These are phyloP conservation scores for Pleurotus tuber-regium DNA, from an alignment of 768 basidiomycete genomes.

Conservation along the genomic window DNA sequence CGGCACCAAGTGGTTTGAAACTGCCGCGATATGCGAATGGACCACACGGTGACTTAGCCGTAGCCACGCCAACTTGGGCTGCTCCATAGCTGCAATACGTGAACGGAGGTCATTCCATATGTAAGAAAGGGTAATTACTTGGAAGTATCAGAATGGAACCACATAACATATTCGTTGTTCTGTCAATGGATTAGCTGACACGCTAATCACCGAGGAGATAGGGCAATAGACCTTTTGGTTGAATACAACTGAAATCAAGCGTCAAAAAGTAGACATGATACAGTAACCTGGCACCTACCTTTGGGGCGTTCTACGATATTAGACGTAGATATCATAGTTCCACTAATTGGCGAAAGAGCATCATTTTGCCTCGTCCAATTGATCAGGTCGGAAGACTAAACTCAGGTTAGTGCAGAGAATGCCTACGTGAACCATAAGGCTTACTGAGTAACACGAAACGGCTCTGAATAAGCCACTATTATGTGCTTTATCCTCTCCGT, in stretches of 20 bases:
- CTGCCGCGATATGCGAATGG: slow-evolving; percentile 56
- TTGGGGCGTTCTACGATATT: slow-evolving; percentile 65
- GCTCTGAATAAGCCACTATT: slow-evolving; percentile 55
- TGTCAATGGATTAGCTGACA: slow-evolving; percentile 17
- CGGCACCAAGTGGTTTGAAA: slow-evolving; percentile 54
- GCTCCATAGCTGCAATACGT: slow-evolving; percentile 48
- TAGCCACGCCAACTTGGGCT: slow-evolving; percentile 63
- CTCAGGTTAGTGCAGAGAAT: background rate
- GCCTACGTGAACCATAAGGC: slow-evolving; percentile 3
- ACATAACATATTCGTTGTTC: slow-evolving; percentile 67
- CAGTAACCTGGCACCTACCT: slow-evolving; percentile 29
- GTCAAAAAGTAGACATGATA: background rate
- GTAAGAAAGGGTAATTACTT: slow-evolving; percentile 33
- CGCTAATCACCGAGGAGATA: background rate
- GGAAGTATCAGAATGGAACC: slow-evolving; percentile 66
- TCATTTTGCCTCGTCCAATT: slow-evolving; percentile 59
- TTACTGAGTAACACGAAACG: slow-evolving; percentile 56
- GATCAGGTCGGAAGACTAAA: slow-evolving; percentile 46
- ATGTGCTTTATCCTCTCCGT: slow-evolving; percentile 59
- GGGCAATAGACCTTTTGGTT: slow-evolving; percentile 40
- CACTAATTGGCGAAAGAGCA: slow-evolving; percentile 50
- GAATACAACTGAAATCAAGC: slow-evolving; percentile 40
- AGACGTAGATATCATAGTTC: slow-evolving; percentile 53
- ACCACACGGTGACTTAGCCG: slow-evolving; percentile 55
- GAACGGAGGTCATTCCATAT: background rate